Evolutionary conservation across 345 rosid genomes (phyloP).

Genomic region (Syzygium jambos): DNA sequence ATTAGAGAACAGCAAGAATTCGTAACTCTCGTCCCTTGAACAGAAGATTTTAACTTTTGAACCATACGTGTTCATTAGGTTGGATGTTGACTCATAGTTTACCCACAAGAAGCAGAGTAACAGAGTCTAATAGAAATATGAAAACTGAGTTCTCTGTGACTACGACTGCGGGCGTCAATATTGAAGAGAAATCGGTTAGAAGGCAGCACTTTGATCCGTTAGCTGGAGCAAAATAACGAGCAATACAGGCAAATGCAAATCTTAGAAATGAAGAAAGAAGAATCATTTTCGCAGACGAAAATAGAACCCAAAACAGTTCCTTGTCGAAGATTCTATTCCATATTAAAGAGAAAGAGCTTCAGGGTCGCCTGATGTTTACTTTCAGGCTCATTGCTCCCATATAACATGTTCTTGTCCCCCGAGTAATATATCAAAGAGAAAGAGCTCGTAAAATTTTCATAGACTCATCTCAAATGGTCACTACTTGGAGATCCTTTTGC

Average conservation of each 20-base stretch:
- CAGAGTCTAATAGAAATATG: too few relatives aligned
- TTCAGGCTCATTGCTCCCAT: not conserved
- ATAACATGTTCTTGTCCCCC: not conserved
- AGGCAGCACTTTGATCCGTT: too few relatives aligned
- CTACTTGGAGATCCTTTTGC: conserved; percentile 12
- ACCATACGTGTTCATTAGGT: too few relatives aligned
- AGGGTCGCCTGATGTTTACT: not conserved
- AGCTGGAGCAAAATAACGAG: not conserved
- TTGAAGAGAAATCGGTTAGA: too few relatives aligned
- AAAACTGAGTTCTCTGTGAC: too few relatives aligned
- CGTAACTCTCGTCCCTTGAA: too few relatives aligned
- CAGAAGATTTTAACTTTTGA: too few relatives aligned
- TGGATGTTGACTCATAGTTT: too few relatives aligned
- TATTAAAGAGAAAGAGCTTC: not conserved
- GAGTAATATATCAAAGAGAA: not conserved
- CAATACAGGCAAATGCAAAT: not conserved
- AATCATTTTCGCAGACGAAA: not conserved
- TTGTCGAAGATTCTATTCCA: not conserved
- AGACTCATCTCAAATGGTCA: conserved; percentile 4
- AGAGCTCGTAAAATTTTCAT: not conserved
- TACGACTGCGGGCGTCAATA: too few relatives aligned
- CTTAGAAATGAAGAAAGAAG: not conserved
- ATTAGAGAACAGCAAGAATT: too few relatives aligned
- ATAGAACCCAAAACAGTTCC: not conserved
- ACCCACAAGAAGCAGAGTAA: too few relatives aligned